phyloP scores from a whole-genome alignment of 139 green algal genomes.

The Tetraselmis striata region DNA sequence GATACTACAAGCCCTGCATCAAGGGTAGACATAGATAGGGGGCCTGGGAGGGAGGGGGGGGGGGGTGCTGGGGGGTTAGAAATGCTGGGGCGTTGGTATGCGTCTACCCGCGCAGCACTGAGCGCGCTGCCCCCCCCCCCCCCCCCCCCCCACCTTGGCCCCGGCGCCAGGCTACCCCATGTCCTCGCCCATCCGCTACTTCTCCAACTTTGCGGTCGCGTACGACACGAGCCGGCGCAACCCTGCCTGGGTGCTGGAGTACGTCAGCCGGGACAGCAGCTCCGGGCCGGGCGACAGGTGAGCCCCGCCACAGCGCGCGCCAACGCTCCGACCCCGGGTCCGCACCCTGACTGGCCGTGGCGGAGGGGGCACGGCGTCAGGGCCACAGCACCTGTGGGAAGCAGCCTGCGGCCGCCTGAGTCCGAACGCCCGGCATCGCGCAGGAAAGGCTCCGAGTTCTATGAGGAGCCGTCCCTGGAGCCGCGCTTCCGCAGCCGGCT shows the following conservation, averaged over 20 bases:
- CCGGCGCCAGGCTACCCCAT: neutral
- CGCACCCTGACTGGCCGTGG: neutral
- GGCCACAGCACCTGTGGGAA: constrained; percentile 24
- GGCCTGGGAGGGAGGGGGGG: no score
- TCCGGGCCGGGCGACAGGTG: constrained; percentile 7
- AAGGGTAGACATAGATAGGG: no score
- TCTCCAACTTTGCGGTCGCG: constrained; percentile 33
- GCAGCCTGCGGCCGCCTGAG: neutral
- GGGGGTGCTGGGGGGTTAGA: no score
- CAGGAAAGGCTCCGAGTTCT: constrained; percentile 53
- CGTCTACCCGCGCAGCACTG: no score
- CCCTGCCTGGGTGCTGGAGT: constrained; percentile 68
- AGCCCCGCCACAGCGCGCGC: neutral
- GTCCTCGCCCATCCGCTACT: neutral
- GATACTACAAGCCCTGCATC: no score
- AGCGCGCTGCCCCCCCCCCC: no score
- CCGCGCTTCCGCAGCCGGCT: constrained; percentile 61
- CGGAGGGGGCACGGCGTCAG: constrained; percentile 19
- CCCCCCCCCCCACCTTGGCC: no score
- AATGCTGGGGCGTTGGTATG: no score
- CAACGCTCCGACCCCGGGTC: neutral
- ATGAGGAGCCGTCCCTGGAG: constrained; percentile 60
- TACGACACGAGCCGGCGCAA: constrained; percentile 71
- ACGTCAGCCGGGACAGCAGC: constrained; percentile 25
- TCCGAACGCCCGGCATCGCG: neutral